Evolutionary conservation across 1,284 basidiomycete genomes (phyloP), one percentile per base, ranked within the genome.

Genomic region (Tilletia indica): DNA sequence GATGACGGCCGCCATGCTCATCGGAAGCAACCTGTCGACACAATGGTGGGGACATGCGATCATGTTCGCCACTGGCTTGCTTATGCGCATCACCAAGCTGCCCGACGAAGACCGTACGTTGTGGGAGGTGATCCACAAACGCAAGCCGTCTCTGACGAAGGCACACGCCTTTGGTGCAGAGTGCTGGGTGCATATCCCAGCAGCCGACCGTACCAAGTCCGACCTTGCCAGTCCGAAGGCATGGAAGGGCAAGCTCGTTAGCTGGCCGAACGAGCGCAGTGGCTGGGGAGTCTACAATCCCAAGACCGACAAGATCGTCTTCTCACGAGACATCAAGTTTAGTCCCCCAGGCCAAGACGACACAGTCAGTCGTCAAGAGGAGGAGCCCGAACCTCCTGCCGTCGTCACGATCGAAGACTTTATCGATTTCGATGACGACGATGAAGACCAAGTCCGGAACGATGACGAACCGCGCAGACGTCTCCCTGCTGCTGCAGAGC

Each of bases 1-100:
- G 51, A 54, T 54, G 51, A 54, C 51, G 51, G 51, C 51, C 19
- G 51, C 51, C 19, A 54, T 54, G 51, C 51, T 54, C 51, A 54
- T 54, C 51, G 51, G 51, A 1, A 54, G 51, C 51, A 4, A 54
- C 4, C 11, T 54, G 51, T 21, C 19, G 19, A 21, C 51, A 1
- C 51, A 54, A 3, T 54, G 51, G 51, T 54, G 51, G 51, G 51
- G 51, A 11, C 51, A 54, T 54, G 51, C 51, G 6, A n/a, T 54
- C 51, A n/a, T 54, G 51, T 54, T 54, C 19, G 51, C 51, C 51
- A 11, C 6, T n/a, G 19, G n/a, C 51, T 8, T 54, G 8, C 51
- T 54, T 8, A 2, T 31, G 51, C 51, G 51, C 51, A 54, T 54
- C 51, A 54, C 51, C 51, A 54, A 54, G 51, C 11, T n/a, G 1